phyloP scores from a whole-genome alignment of 2,329 filamentous ascomycete genomes.

The Parascedosporium putredinis region DNA sequence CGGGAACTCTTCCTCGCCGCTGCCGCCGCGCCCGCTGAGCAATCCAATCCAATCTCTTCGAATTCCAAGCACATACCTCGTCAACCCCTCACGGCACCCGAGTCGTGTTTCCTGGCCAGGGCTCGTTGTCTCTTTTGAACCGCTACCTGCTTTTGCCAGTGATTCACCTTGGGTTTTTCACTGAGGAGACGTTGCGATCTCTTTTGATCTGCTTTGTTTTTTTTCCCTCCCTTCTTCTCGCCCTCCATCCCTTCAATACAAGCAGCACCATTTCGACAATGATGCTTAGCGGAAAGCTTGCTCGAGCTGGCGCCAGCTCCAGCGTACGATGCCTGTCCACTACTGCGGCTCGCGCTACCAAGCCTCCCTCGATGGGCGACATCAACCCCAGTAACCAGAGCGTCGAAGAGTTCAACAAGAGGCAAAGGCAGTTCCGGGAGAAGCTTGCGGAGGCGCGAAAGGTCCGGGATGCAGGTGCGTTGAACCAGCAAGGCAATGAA shows the following conservation, averaged over 20 bases:
- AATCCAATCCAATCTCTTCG: background rate
- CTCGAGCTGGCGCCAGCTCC: conserved; percentile 35
- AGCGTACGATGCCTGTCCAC: conserved; percentile 47
- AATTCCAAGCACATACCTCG: background rate
- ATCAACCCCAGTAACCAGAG: conserved; percentile 56
- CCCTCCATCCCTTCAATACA: too few relatives aligned
- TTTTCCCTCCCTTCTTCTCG: background rate
- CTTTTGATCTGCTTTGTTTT: background rate
- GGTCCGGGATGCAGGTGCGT: conserved; percentile 78
- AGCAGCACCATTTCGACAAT: too few relatives aligned
- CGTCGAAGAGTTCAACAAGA: conserved; percentile 66
- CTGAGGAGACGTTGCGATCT: background rate
- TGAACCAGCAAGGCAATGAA: conserved; percentile 25
- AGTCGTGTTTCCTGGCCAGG: conserved; percentile 5
- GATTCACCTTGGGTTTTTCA: background rate
- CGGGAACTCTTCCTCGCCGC: background rate
- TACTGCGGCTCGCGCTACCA: conserved; percentile 30
- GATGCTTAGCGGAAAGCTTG: conserved; percentile 14
- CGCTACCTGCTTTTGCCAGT: background rate
- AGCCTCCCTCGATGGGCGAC: conserved; percentile 73
- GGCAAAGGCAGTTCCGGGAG: conserved; percentile 80
- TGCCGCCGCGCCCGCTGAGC: background rate
- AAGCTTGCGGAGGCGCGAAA: conserved; percentile 66
- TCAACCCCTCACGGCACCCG: background rate
- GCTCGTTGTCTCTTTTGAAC: background rate